A percentile compares a stretch with the other conserved stretches of the same genome.
These are phyloP conservation scores for Alternaria ventricosa DNA, from an alignment of 2,329 filamentous ascomycete species.

Conservation along the genomic window DNA sequence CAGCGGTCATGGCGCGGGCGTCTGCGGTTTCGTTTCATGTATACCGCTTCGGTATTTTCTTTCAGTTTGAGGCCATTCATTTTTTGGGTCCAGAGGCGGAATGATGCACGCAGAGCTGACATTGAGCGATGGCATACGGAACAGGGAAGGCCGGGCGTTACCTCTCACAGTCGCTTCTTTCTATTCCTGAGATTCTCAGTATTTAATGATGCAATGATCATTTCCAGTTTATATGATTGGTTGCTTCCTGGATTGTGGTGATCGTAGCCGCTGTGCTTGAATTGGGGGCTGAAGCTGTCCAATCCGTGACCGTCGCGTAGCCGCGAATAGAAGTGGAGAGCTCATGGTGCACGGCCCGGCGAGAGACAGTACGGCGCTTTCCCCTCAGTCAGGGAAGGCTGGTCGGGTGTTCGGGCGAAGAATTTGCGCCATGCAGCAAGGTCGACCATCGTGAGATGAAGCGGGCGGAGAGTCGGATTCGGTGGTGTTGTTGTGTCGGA, in stretches of 20 bases:
- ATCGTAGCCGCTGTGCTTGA: conserved; percentile 49
- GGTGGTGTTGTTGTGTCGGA: conserved; percentile 34
- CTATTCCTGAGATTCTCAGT: conserved; percentile 34
- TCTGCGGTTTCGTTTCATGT: conserved; percentile 46
- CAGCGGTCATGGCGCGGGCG: conserved; percentile 32
- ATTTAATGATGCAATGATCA: conserved; percentile 44
- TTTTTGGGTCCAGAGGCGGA: conserved; percentile 35
- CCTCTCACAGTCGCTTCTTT: conserved; percentile 47
- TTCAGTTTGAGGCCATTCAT: conserved; percentile 42
- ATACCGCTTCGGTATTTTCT: conserved; percentile 35
- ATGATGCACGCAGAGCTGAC: conserved; percentile 40
- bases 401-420: conserved; percentile 3
- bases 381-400: conserved; percentile 16
- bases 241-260: conserved; percentile 30
- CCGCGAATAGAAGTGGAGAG: conserved; percentile 48
- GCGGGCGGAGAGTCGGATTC: conserved; percentile 15
- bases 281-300: conserved; percentile 48
- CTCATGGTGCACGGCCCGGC: conserved; percentile 43
- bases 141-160: conserved; percentile 42
- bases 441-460: conserved; percentile 15
- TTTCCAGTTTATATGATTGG: conserved; percentile 41
- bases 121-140: conserved; percentile 36
- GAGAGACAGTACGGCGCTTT: conserved; percentile 32
- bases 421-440: conserved; percentile 2
- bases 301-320: conserved; percentile 51